phyloP scores from a whole-genome alignment of 1,139 yeast species.

The Candida sp. region DNA sequence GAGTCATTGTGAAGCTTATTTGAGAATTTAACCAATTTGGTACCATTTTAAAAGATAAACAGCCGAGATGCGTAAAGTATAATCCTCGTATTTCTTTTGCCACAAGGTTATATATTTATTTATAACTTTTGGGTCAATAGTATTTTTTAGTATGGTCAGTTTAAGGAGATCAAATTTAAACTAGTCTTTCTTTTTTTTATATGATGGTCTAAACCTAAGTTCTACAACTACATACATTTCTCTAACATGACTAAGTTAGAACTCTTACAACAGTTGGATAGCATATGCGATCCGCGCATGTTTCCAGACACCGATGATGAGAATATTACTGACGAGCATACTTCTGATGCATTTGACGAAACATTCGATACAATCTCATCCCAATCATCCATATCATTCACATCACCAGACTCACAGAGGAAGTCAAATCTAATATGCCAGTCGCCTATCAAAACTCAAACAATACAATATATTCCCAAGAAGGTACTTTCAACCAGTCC shows the following conservation, averaged over 20 bases:
- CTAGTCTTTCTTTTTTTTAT: background rate
- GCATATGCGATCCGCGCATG: background rate
- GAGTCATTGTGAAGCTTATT: background rate
- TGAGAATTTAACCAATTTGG: background rate
- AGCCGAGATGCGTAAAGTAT: background rate
- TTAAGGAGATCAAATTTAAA: background rate
- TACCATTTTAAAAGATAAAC: background rate
- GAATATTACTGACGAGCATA: background rate
- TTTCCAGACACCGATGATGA: background rate
- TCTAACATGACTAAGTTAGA: background rate
- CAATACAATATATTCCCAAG: background rate
- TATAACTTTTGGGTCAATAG: too few species aligned
- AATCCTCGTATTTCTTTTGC: background rate
- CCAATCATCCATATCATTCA: constrained; percentile 1
- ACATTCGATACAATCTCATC: background rate
- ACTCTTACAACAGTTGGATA: background rate
- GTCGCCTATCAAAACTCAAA: background rate
- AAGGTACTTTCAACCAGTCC: background rate
- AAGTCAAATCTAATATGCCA: background rate
- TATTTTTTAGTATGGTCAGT: background rate
- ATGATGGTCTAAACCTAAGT: background rate
- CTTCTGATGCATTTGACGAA: background rate
- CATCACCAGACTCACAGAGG: background rate
- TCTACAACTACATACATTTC: background rate
- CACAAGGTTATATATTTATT: too few species aligned